A percentile compares a stretch with the other conserved stretches of the same genome.
Evolutionary conservation across 2,329 filamentous ascomycete species (phyloP).

Genomic region (Chaetomium globosum): DNA sequence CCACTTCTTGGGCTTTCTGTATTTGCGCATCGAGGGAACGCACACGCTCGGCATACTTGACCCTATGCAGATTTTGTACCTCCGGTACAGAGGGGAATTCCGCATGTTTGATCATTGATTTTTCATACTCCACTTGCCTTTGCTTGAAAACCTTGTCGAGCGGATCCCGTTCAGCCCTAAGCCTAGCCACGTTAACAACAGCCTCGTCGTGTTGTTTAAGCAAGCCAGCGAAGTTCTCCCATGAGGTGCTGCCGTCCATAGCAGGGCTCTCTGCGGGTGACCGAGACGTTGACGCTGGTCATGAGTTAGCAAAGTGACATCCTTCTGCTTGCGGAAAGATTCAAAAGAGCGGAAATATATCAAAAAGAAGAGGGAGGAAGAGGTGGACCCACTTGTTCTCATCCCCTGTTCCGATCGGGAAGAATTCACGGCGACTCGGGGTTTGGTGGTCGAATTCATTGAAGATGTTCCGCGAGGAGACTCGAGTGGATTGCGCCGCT

Average conservation of each 20-base stretch:
- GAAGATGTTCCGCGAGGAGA: neutral
- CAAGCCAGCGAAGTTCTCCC: slow-evolving; percentile 7
- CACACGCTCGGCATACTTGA: slow-evolving; percentile 19
- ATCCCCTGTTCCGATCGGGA: slow-evolving; percentile 11
- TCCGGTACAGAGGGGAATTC: slow-evolving; percentile 37
- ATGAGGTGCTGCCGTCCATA: neutral
- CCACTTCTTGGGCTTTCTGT: slow-evolving; percentile 12
- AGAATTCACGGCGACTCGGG: neutral
- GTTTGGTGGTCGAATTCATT: neutral
- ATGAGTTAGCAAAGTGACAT: slow-evolving; percentile 9
- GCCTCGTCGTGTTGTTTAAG: slow-evolving; percentile 15
- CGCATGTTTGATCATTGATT: slow-evolving; percentile 30
- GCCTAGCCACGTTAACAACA: slow-evolving; percentile 13
- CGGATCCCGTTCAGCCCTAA: slow-evolving; percentile 24
- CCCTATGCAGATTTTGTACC: slow-evolving; percentile 33
- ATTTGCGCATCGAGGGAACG: slow-evolving; percentile 20
- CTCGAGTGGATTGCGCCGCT: slow-evolving; percentile 18
- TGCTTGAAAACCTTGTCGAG: slow-evolving; percentile 27
- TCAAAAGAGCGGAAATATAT: neutral
- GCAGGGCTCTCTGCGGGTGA: slow-evolving; percentile 9
- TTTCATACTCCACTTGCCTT: slow-evolving; percentile 33
- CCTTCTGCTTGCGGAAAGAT: neutral
- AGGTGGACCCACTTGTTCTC: slow-evolving; percentile 17
- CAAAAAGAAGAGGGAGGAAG: neutral
- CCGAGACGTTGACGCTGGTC: slow-evolving; percentile 6